Evolutionary conservation across 192 early-diverging fungal species (phyloP).

Genomic region (Backusella macrospora): DNA sequence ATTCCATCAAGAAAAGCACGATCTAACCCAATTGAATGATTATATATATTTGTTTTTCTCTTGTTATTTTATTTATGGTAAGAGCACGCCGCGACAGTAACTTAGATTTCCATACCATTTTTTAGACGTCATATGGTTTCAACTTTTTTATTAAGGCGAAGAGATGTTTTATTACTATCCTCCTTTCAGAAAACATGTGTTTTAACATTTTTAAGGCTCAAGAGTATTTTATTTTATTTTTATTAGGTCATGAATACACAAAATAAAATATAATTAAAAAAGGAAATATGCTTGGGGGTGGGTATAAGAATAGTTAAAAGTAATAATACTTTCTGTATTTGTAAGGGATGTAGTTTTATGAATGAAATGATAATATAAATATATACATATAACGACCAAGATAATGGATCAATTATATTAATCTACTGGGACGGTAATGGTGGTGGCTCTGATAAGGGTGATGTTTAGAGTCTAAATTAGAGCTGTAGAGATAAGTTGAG

Average conservation of each 20-base stretch:
- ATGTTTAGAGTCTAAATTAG: neutral
- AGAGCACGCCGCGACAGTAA: too few species aligned
- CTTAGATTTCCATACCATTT: neutral
- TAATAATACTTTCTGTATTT: neutral
- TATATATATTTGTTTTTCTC: neutral
- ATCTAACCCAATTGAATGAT: neutral
- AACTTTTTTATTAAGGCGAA: neutral
- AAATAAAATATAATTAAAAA: neutral
- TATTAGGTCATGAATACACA: constrained; percentile 7
- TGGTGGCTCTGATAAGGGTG: neutral
- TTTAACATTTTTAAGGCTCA: neutral
- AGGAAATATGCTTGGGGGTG: neutral
- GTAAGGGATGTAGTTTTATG: neutral
- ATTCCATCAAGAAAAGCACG: neutral
- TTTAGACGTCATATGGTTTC: neutral
- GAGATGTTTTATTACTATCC: neutral
- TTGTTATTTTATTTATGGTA: neutral
- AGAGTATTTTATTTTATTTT: neutral
- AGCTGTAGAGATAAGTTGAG: constrained; percentile 10
- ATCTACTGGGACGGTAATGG: constrained; percentile 18
- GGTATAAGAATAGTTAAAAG: constrained; percentile 1
- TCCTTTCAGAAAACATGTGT: neutral
- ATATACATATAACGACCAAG: neutral
- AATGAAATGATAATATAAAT: constrained; percentile 3
- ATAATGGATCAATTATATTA: neutral